Base-by-base conservation (phyloP, 2,329 filamentous ascomycete genomes). In the Allantophomopsis lycopodina region DNA sequence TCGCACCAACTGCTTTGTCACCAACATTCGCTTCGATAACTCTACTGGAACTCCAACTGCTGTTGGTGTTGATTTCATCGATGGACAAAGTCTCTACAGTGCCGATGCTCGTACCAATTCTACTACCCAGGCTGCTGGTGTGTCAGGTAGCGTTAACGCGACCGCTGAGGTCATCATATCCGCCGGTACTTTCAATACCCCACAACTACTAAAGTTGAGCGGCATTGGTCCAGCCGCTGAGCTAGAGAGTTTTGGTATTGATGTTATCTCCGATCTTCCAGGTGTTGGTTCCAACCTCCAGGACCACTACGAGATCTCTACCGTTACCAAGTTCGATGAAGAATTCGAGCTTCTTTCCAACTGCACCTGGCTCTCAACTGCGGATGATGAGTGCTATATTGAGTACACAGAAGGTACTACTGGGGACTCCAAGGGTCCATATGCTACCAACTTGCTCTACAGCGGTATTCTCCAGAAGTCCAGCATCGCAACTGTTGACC, bases 251-350 rank as follows among this genome's bases (percentile, higher is more conserved):
- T 46, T 67, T 47, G 53, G 58, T 21, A 75, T 78, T 43, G 54
- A 60, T 2, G 59, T 75, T 5, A 47, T 76, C 30, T 55, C 58
- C 3, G 63, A 79, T 49, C 61, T 75, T 1, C 74, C 73, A 0
- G 41, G 41, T 16, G 74, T 82, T n/a, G 76, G 76, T 33, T 64
- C 60, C 28, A 76, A 78, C 54, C 59, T 77, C 2, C 62, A 69
- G 49, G 71, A 78, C 51, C 67, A 68, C 43, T 69, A 69, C 51
- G 68, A 67, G 50, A 60, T 68, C 37, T 55, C 58, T 17, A 38
- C 34, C 13, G 56, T 68, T 14, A 53, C 63, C 32, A 66, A 61
- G 23, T 58, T 65, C 17, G 42, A 50, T 4, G 60, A 55, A 3
- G 55, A 61, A 44, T 63, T 60, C 46, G 53, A 50, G 5, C 45